These are phyloP conservation scores for Elsinoe necatrix DNA, from an alignment of 2,329 filamentous ascomycete genomes.

Conservation along the genomic window DNA sequence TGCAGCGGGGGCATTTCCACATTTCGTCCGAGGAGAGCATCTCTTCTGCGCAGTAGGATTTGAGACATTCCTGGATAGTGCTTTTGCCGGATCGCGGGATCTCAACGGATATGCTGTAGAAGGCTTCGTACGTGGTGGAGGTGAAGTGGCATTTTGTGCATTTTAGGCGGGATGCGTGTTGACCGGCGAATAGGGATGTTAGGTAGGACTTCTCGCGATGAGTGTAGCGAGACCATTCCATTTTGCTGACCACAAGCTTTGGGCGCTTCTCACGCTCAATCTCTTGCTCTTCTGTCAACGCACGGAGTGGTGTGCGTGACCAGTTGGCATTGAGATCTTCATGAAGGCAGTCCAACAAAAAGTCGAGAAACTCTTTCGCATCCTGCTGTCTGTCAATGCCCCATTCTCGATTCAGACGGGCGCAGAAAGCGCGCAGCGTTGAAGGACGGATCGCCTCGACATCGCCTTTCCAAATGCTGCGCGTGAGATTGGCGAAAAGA, in stretches of 20 bases:
- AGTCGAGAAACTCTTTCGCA: conserved; percentile 80
- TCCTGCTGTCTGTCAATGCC: conserved; percentile 77
- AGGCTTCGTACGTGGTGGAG: conserved; percentile 59
- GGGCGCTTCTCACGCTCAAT: conserved; percentile 52
- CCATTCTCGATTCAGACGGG: conserved; percentile 57
- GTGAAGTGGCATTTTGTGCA: conserved; percentile 55
- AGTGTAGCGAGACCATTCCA: conserved; percentile 66
- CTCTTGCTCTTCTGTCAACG: conserved; percentile 53
- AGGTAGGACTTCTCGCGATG: conserved; percentile 66
- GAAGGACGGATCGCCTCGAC: conserved; percentile 38
- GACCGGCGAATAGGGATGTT: conserved; percentile 68
- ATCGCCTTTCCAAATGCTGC: conserved; percentile 55
- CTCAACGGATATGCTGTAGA: conserved; percentile 63
- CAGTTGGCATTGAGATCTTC: conserved; percentile 74
- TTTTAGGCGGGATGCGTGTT: conserved; percentile 53
- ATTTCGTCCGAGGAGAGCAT: conserved; percentile 57
- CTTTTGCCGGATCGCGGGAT: conserved; percentile 55
- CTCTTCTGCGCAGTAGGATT: conserved; percentile 61
- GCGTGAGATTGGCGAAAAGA: conserved; percentile 52
- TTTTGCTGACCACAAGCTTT: conserved; percentile 55
- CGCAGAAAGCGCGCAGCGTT: conserved; percentile 52
- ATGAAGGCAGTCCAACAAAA: conserved; percentile 70
- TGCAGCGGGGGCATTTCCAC: conserved; percentile 69
- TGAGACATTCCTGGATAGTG: conserved; percentile 60
- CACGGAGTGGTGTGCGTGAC: conserved; percentile 49